Evolutionary conservation across 2,329 filamentous ascomycete species (phyloP).

Genomic region (Cladosporium austrohemisphaericum): DNA sequence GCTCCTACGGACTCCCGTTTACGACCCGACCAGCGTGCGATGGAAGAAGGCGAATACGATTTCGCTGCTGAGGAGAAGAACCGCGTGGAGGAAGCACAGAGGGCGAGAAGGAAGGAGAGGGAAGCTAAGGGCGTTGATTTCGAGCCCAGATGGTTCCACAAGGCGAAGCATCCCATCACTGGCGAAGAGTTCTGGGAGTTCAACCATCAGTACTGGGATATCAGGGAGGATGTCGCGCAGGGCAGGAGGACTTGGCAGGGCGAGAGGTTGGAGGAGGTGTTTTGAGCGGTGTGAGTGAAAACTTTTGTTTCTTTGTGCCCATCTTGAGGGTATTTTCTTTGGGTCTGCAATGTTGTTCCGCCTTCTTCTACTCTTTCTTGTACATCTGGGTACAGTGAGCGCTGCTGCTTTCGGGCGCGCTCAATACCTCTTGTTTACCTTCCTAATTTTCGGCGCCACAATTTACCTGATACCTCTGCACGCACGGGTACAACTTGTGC

Average conservation of each 20-base stretch:
- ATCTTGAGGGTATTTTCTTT: not conserved
- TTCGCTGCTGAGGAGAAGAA: slow-evolving; percentile 92
- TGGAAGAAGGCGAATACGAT: slow-evolving; percentile 98
- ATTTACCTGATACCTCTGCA: too few species aligned
- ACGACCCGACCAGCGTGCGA: slow-evolving; percentile 89
- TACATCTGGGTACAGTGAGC: too few species aligned
- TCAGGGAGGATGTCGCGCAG: slow-evolving; percentile 62
- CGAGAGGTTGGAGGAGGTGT: slow-evolving; percentile 68
- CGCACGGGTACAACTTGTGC: too few species aligned
- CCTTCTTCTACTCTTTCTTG: too few species aligned
- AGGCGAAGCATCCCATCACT: slow-evolving; percentile 68
- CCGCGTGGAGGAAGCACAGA: slow-evolving; percentile 85
- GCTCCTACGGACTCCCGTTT: slow-evolving; percentile 93
- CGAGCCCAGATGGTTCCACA: slow-evolving; percentile 77
- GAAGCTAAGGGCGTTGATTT: slow-evolving; percentile 81
- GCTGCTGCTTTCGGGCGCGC: too few species aligned
- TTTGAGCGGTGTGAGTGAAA: not conserved
- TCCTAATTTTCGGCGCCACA: too few species aligned
- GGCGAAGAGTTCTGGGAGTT: slow-evolving; percentile 90
- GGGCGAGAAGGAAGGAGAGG: slow-evolving; percentile 66
- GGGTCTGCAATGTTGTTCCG: too few species aligned
- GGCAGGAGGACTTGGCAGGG: slow-evolving; percentile 62
- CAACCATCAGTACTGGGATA: slow-evolving; percentile 82
- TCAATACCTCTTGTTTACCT: too few species aligned
- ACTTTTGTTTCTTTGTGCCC: not conserved